phyloP scores from a whole-genome alignment of 2,329 filamentous ascomycete genomes.

The Achaetomium macrosporum region DNA sequence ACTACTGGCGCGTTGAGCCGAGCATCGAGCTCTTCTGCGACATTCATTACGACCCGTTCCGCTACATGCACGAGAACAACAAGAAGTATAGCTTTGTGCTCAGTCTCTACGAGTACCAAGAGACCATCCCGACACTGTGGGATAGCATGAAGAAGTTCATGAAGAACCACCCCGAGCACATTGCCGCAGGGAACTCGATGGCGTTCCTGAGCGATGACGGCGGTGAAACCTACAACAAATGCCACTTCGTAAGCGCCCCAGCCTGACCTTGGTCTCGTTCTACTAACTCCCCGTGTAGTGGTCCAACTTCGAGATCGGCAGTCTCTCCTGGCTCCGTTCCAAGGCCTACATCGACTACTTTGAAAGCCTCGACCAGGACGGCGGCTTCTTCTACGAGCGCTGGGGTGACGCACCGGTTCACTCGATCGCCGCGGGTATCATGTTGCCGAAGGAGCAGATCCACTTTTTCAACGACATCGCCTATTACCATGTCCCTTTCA shows the following conservation, averaged over 20 bases:
- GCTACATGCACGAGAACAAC: slow-evolving; percentile 88
- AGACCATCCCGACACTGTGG: slow-evolving; percentile 96
- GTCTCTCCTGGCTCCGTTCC: slow-evolving; percentile 86
- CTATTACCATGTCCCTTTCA: slow-evolving; percentile 97
- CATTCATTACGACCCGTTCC: slow-evolving; percentile 92
- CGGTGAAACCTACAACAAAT: slow-evolving; percentile 91
- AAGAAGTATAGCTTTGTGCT: slow-evolving; percentile 99
- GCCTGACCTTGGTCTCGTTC: not conserved
- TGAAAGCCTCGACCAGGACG: slow-evolving; percentile 76
- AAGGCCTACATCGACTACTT: slow-evolving; percentile 89
- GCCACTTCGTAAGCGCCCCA: slow-evolving; percentile 73
- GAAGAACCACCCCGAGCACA: slow-evolving; percentile 79
- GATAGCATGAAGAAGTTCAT: slow-evolving; percentile 94
- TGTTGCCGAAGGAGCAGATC: slow-evolving; percentile 87
- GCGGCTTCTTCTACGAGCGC: slow-evolving; percentile 97
- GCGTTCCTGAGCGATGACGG: slow-evolving; percentile 85
- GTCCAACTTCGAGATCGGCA: slow-evolving; percentile 98
- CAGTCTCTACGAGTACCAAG: slow-evolving; percentile 91
- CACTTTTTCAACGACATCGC: slow-evolving; percentile 99
- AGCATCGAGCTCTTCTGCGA: slow-evolving; percentile 96
- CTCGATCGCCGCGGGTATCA: slow-evolving; percentile 84
- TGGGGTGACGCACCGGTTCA: slow-evolving; percentile 98
- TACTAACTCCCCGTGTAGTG: slow-evolving; percentile 51
- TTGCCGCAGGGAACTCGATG: slow-evolving; percentile 80
- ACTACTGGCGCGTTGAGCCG: slow-evolving; percentile 99